These are phyloP conservation scores for Microcos paniculata DNA, from an alignment of 345 rosid genomes.

Conservation along the genomic window DNA sequence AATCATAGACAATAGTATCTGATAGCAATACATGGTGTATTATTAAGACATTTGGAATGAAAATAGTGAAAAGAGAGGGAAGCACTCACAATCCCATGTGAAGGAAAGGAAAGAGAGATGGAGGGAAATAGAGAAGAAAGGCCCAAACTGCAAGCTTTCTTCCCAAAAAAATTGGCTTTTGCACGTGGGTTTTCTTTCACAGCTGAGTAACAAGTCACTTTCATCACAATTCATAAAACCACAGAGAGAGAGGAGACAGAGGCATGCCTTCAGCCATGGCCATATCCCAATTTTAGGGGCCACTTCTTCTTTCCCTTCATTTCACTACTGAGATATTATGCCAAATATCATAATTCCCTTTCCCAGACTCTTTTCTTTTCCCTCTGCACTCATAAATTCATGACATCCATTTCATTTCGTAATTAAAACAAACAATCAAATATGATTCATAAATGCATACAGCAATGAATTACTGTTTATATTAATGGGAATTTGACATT, in stretches of 20 bases:
- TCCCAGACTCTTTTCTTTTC: too few species aligned
- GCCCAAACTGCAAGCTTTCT: constrained; percentile 1
- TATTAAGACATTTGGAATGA: not conserved
- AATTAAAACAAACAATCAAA: too few species aligned
- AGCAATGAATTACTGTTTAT: not conserved
- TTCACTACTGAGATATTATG: not conserved
- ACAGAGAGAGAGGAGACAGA: not conserved
- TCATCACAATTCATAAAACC: not conserved
- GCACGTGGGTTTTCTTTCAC: constrained; percentile 12
- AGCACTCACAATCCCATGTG: constrained; percentile 3
- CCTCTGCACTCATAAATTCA: not conserved
- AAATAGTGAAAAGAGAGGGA: not conserved
- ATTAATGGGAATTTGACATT: not conserved
- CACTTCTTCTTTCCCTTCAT: not conserved
- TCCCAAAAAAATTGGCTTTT: not conserved
- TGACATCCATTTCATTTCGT: not conserved
- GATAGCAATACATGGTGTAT: too few species aligned
- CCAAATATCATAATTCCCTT: not conserved
- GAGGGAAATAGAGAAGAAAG: not conserved
- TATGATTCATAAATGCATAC: not conserved
- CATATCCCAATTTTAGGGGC: not conserved
- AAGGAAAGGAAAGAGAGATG: not conserved
- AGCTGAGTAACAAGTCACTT: constrained; percentile 1
- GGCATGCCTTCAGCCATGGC: not conserved
- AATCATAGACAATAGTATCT: too few species aligned